These are phyloP conservation scores for Cucumis variabilis DNA, from an alignment of 331 rosid genomes.

Conservation along the genomic window DNA sequence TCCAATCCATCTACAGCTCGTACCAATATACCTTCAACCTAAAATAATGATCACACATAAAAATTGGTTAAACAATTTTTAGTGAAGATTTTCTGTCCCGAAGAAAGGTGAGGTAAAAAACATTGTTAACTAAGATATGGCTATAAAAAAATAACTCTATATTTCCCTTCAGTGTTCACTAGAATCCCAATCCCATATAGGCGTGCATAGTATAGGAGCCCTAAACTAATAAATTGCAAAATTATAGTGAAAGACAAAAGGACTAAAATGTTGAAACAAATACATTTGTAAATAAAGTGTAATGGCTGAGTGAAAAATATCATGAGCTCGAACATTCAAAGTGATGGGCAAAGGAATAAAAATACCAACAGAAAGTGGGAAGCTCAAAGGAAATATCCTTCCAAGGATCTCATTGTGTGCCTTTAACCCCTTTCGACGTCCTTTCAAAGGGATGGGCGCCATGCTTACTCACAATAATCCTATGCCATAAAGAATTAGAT, in stretches of 20 bases:
- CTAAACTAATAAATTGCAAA: neutral
- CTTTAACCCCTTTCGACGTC: too few species aligned
- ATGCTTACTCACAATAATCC: too few species aligned
- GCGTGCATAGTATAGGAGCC: neutral
- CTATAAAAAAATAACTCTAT: neutral
- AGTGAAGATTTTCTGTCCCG: neutral
- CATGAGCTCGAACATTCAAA: neutral
- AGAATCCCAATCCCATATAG: neutral
- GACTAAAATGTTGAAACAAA: neutral
- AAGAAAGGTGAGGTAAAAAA: neutral
- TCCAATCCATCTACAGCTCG: constrained; percentile 84
- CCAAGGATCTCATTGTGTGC: too few species aligned
- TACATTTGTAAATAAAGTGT: neutral
- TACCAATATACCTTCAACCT: constrained; percentile 91
- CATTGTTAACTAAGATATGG: neutral
- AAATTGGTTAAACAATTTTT: neutral
- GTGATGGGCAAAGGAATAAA: too few species aligned
- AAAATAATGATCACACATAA: constrained; percentile 23
- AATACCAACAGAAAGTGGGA: too few species aligned
- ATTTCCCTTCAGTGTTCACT: too few species aligned
- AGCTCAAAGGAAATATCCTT: too few species aligned
- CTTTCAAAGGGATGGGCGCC: too few species aligned
- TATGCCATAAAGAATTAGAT: too few species aligned
- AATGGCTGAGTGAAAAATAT: neutral
- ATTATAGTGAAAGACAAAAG: constrained; percentile 4